phyloP scores from a whole-genome alignment of 2,329 filamentous ascomycete genomes.

The Sclerotinia subarctica region DNA sequence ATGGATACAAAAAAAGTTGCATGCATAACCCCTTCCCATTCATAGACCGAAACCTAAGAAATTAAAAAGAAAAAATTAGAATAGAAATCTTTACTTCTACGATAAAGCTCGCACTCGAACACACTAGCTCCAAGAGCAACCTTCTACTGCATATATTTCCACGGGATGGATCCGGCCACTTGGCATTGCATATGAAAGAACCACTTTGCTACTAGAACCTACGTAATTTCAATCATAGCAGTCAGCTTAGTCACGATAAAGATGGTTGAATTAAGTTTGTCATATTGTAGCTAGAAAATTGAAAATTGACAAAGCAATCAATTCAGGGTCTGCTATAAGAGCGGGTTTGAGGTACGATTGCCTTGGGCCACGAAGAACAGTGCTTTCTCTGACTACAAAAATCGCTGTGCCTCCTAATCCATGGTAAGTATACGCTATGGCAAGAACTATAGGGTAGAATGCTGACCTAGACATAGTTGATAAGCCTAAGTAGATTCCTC shows the following conservation, averaged over 20 bases:
- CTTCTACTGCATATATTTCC: too few relatives aligned
- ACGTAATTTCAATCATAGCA: too few relatives aligned
- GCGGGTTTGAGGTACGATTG: background rate
- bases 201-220: too few relatives aligned
- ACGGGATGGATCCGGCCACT: too few relatives aligned
- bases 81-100: too few relatives aligned
- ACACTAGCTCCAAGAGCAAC: background rate
- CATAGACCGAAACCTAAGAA: background rate
- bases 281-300: too few relatives aligned
- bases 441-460: background rate
- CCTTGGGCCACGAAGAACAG: background rate
- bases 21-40: background rate
- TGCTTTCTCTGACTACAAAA: too few relatives aligned
- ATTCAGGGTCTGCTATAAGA: background rate
- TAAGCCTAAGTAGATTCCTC: background rate
- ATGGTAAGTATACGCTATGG: background rate
- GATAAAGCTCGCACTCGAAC: background rate
- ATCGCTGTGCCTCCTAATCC: background rate
- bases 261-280: too few relatives aligned
- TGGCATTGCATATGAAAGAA: too few relatives aligned
- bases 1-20: background rate
- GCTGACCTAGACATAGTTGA: background rate
- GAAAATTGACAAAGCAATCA: too few relatives aligned
- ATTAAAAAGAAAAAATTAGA: background rate
- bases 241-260: too few relatives aligned